These are phyloP conservation scores for Fonsecaea pedrosoi DNA, from an alignment of 2,329 filamentous ascomycete species.

Conservation along the genomic window DNA sequence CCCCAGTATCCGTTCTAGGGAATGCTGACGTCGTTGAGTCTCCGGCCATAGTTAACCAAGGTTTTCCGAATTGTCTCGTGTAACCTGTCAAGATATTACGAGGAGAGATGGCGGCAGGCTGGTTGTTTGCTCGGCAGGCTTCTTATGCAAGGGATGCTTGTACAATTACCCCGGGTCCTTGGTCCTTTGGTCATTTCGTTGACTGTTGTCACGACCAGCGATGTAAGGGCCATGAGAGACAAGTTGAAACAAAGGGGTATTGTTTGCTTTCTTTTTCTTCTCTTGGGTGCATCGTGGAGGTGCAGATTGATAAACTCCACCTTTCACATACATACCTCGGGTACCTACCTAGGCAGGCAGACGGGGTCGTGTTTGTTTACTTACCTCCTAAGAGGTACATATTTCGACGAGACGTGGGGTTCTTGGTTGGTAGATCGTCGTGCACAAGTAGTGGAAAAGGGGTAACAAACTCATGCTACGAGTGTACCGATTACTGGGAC, in stretches of 20 bases:
- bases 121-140: background rate
- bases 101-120: background rate
- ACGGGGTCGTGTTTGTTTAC: background rate
- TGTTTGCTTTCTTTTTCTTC: background rate
- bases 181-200: background rate
- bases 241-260: slow-evolving; percentile 1
- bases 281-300: background rate
- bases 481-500: background rate
- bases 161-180: background rate
- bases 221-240: background rate
- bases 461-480: background rate
- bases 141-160: background rate
- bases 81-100: background rate
- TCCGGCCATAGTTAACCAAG: background rate
- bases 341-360: background rate
- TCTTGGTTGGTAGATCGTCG: no score
- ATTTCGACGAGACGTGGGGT: no score
- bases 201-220: background rate
- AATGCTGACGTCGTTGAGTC: slow-evolving; percentile 1
- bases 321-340: background rate
- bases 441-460: background rate
- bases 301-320: background rate
- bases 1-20: background rate
- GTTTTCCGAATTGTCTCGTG: background rate
- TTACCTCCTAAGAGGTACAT: background rate